Evolutionary conservation across 2,329 filamentous ascomycete genomes (phyloP).

Genomic region (Epichloe bromicola): DNA sequence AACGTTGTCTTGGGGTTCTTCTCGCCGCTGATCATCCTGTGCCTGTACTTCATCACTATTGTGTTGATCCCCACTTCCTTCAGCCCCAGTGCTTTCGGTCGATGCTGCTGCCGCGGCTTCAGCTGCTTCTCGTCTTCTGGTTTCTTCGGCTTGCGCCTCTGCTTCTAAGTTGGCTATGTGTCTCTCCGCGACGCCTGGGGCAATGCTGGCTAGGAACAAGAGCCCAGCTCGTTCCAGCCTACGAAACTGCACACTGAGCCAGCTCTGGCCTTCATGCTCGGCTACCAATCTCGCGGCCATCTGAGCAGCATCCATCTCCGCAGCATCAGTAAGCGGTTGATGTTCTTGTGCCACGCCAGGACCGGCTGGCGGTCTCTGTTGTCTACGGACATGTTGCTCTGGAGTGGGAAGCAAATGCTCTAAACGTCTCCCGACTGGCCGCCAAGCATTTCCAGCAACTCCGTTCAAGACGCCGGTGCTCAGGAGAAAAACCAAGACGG

Average conservation of each 20-base stretch:
- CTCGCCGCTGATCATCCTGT: conserved; percentile 1
- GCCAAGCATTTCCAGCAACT: conserved; percentile 40
- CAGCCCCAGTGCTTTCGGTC: conserved; percentile 1
- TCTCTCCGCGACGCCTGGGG: conserved; percentile 51
- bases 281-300: conserved; percentile 41
- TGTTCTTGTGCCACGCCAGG: conserved; percentile 12
- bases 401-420: conserved; percentile 43
- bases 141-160: conserved; percentile 31
- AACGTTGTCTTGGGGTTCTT: not conserved
- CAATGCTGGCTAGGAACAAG: conserved; percentile 52
- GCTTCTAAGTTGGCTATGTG: conserved; percentile 48
- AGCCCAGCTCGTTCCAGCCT: conserved; percentile 46
- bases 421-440: conserved; percentile 43
- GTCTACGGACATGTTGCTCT: conserved; percentile 19
- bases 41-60: not conserved
- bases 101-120: conserved; percentile 13
- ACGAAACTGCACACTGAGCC: conserved; percentile 30
- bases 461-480: conserved; percentile 47
- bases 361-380: conserved; percentile 11
- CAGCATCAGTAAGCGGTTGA: conserved; percentile 14
- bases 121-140: conserved; percentile 28
- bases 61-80: not conserved
- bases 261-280: conserved; percentile 19
- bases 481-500: conserved; percentile 42
- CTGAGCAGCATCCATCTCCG: conserved; percentile 32